These are phyloP conservation scores for Coniochaeta sp. DNA, from an alignment of 2,329 filamentous ascomycete species.

Conservation along the genomic window DNA sequence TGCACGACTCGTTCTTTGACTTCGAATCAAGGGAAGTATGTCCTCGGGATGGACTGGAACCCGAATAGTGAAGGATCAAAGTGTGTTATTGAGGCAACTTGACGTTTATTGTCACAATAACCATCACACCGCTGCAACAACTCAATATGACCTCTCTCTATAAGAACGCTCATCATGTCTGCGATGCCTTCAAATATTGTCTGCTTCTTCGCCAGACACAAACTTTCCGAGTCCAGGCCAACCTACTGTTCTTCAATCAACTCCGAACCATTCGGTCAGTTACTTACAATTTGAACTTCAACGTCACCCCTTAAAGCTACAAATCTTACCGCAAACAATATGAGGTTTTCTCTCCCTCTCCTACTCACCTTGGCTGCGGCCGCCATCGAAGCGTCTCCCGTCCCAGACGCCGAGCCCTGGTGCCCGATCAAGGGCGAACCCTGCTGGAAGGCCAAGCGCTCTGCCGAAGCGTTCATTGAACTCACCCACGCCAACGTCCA, in stretches of 20 bases:
- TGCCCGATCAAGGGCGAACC: conserved; percentile 13
- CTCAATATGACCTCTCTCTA: neutral
- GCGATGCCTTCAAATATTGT: neutral
- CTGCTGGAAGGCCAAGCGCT: conserved; percentile 37
- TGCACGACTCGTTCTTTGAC: neutral
- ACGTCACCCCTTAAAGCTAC: neutral
- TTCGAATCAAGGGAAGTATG: neutral
- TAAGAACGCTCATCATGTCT: neutral
- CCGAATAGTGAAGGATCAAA: neutral
- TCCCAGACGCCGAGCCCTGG: conserved; percentile 16
- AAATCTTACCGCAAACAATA: conserved; percentile 9
- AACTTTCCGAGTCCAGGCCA: neutral
- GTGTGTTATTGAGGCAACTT: neutral
- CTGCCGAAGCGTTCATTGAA: conserved; percentile 22
- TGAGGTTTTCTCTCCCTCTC: conserved; percentile 19
- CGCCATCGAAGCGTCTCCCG: conserved; percentile 18
- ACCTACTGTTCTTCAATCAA: neutral
- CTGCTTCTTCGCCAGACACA: neutral
- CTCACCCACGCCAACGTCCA: conserved; percentile 18
- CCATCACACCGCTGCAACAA: neutral
- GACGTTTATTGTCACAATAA: conserved; percentile 1
- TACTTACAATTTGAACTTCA: neutral
- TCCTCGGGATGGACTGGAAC: neutral
- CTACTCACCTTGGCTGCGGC: conserved; percentile 17
- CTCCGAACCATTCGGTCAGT: neutral